Conservation (phyloP, 495 filamentous ascomycete genomes). For the Xylaria flabelliformis region DNA sequence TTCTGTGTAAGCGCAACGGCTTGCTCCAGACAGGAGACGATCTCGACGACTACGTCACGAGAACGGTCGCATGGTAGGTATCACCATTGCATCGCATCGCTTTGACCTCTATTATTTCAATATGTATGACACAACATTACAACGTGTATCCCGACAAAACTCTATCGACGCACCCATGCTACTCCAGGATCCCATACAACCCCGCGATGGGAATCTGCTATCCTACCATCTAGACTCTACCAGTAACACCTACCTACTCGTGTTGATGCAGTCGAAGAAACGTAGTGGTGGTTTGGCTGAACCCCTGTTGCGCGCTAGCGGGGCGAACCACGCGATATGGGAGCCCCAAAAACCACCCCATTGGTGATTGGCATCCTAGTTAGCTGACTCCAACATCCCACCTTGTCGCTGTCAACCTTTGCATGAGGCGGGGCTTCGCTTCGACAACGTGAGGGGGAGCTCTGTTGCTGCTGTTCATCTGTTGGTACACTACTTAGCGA, state of each 20-base stretch:
- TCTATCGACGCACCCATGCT: neutral
- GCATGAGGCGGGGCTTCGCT: neutral
- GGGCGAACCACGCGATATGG: constrained; percentile 13
- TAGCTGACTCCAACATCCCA: constrained; percentile 16
- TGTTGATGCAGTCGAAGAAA: neutral
- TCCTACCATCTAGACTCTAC: neutral
- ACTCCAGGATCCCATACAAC: neutral
- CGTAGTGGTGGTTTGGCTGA: neutral
- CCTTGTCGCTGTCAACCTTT: neutral
- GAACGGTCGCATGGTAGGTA: neutral
- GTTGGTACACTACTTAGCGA: neutral
- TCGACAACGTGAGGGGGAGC: constrained; percentile 17
- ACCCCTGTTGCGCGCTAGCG: neutral
- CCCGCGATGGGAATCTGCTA: neutral
- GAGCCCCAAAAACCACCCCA: constrained; percentile 16
- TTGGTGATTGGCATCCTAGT: constrained; percentile 24
- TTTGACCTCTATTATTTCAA: neutral
- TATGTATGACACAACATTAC: neutral
- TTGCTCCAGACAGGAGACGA: neutral
- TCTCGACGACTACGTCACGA: neutral
- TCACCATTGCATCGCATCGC: neutral
- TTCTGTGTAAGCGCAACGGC: neutral
- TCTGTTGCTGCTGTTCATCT: neutral
- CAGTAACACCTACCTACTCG: neutral
- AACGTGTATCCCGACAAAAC: neutral